These are phyloP conservation scores for Volvariella volvacea DNA, from an alignment of 1,284 basidiomycete species.

Conservation along the genomic window DNA sequence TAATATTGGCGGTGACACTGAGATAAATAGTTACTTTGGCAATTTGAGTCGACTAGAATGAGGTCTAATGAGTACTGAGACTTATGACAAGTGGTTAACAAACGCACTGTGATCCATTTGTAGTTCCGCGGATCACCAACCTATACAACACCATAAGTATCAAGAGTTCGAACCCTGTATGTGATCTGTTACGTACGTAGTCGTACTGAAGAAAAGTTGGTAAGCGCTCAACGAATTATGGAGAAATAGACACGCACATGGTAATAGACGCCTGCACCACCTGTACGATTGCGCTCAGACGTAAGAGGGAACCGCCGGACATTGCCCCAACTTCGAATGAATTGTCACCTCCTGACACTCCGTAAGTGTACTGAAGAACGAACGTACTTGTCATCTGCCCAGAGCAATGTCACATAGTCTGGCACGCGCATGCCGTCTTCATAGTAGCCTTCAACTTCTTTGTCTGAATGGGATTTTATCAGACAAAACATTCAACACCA, in stretches of 20 bases:
- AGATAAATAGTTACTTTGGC: slow-evolving; percentile 29
- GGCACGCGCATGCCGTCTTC: slow-evolving; percentile 51
- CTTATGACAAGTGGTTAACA: background rate
- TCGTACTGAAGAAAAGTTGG: slow-evolving; percentile 28
- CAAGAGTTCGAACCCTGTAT: background rate
- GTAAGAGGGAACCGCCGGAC: slow-evolving; percentile 48
- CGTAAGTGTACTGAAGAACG: background rate
- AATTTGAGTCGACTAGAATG: slow-evolving; percentile 37
- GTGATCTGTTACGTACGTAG: slow-evolving; percentile 25
- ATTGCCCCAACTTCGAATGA: slow-evolving; percentile 62
- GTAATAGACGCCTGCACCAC: slow-evolving; percentile 66
- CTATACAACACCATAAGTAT: slow-evolving; percentile 16
- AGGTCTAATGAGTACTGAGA: slow-evolving; percentile 1
- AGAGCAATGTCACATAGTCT: slow-evolving; percentile 51
- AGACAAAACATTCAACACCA: no score
- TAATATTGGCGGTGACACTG: no score
- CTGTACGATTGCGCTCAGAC: slow-evolving; percentile 47
- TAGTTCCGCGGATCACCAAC: slow-evolving; percentile 52
- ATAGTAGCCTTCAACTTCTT: slow-evolving; percentile 66
- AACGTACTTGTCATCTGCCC: slow-evolving; percentile 56
- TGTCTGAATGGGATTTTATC: no score
- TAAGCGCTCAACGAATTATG: background rate
- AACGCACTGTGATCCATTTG: slow-evolving; percentile 55
- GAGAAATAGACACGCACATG: slow-evolving; percentile 40
- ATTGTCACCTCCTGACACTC: no score